Percentiles rank a stretch among this genome's conserved stretches.
These are phyloP conservation scores for Blepharisma japonicum DNA, from an alignment of 73 alveolate species.

Conservation along the genomic window DNA sequence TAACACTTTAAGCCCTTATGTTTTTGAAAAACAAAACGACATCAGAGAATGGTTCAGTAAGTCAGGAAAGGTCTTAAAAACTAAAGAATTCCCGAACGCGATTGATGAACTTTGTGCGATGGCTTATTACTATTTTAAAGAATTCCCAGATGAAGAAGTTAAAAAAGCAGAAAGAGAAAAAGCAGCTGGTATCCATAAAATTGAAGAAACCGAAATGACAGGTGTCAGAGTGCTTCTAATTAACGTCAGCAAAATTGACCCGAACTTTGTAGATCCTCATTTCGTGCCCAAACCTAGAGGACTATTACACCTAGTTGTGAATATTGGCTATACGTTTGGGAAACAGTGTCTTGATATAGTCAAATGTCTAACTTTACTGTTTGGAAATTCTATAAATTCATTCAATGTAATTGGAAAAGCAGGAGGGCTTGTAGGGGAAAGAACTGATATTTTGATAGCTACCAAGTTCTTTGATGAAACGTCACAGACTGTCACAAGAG, in stretches of 20 bases:
- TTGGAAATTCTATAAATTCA: conserved; percentile 5
- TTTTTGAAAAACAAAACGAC: neutral
- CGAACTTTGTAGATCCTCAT: neutral
- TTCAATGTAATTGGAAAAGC: conserved; percentile 13
- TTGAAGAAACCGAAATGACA: neutral
- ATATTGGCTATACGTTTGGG: conserved; percentile 24
- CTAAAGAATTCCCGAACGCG: neutral
- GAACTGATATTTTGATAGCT: conserved; percentile 17
- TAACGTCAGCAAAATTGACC: neutral
- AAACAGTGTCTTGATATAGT: neutral
- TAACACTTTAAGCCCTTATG: neutral
- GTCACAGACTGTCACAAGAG: conserved; percentile 1
- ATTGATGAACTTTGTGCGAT: neutral
- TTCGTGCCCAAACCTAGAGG: neutral
- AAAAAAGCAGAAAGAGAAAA: neutral
- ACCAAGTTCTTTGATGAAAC: neutral
- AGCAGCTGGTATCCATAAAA: conserved; percentile 1
- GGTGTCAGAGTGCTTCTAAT: conserved; percentile 2
- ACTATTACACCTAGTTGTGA: neutral
- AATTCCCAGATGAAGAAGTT: neutral
- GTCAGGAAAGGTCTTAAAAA: neutral
- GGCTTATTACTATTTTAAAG: conserved; percentile 17
- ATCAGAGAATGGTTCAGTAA: neutral
- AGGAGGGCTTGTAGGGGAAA: conserved; percentile 11
- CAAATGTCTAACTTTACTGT: neutral